Percentiles rank a stretch among this genome's conserved stretches.
Conservation (phyloP, 2,329 filamentous ascomycete genomes). For the Hymenoscyphus scutula region DNA sequence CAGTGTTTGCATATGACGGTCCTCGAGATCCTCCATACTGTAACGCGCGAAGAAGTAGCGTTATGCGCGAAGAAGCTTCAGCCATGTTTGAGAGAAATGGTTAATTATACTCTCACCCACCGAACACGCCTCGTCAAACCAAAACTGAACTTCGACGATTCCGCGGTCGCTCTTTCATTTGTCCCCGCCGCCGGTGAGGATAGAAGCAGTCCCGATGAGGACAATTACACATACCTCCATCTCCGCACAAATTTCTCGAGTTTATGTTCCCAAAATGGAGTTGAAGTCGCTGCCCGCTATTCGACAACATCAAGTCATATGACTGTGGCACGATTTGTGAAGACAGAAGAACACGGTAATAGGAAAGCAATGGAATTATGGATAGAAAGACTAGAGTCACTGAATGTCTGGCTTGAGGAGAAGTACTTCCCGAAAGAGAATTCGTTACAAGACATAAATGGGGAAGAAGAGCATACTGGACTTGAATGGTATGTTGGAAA, state of each 20-base stretch:
- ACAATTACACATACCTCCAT: constrained; percentile 6
- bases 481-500: constrained; percentile 3
- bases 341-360: not conserved
- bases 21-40: not conserved
- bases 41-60: not conserved
- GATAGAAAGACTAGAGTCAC: not conserved
- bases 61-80: not conserved
- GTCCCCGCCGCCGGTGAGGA: not conserved
- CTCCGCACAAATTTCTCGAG: not conserved
- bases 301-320: constrained; percentile 5
- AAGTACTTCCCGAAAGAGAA: not conserved
- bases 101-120: not conserved
- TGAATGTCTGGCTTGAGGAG: constrained; percentile 1
- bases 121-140: constrained; percentile 3
- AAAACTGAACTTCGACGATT: constrained; percentile 1
- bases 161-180: constrained; percentile 1
- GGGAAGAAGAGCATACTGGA: not conserved
- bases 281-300: constrained; percentile 1
- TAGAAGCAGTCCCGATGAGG: not conserved
- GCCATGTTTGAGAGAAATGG: constrained; percentile 1
- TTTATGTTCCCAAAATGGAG: not conserved
- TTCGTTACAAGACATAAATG: too few species aligned
- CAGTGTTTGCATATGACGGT: not conserved
- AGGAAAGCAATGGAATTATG: not conserved
- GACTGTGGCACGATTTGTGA: not conserved